Evolutionary conservation across 2,329 filamentous ascomycete genomes (phyloP).

Genomic region (Cucurbitaria berberidis): DNA sequence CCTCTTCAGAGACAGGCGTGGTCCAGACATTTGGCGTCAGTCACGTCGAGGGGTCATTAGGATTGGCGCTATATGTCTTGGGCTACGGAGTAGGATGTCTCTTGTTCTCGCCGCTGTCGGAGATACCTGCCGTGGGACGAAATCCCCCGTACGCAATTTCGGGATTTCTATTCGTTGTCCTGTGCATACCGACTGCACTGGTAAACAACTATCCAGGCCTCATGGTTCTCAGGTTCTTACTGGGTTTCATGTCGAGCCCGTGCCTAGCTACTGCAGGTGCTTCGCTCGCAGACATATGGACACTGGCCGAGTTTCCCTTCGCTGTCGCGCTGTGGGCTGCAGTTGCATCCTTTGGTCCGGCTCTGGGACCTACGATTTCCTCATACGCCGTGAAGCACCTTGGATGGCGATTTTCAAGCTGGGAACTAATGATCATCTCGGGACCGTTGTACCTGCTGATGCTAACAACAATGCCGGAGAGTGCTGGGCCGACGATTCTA

Average conservation of each 20-base stretch:
- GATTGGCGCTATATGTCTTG: conserved; percentile 67
- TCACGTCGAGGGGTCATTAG: conserved; percentile 59
- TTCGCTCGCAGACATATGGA: conserved; percentile 45
- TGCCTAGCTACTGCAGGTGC: conserved; percentile 46
- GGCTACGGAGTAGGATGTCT: conserved; percentile 67
- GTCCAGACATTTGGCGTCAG: conserved; percentile 60
- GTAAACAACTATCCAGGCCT: conserved; percentile 67
- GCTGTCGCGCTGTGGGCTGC: conserved; percentile 51
- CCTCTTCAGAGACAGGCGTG: conserved; percentile 52
- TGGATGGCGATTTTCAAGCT: conserved; percentile 84
- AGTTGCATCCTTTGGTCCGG: conserved; percentile 64
- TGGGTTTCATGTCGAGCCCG: conserved; percentile 45
- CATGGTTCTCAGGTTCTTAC: conserved; percentile 56
- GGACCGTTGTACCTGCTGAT: conserved; percentile 74
- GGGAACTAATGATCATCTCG: conserved; percentile 81
- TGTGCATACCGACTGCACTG: conserved; percentile 69
- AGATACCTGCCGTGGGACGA: conserved; percentile 69
- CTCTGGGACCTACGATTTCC: conserved; percentile 67
- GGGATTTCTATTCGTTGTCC: conserved; percentile 70
- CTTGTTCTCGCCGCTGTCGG: conserved; percentile 69
- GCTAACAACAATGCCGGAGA: conserved; percentile 83
- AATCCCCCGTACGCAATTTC: conserved; percentile 72
- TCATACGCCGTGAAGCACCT: conserved; percentile 73
- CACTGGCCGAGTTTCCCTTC: conserved; percentile 50
- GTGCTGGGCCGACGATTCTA: conserved; percentile 70